Evolutionary conservation across 2,329 filamentous ascomycete species (phyloP), one percentile per base, ranked within the genome.

Genomic region (Fusarium multiceps): DNA sequence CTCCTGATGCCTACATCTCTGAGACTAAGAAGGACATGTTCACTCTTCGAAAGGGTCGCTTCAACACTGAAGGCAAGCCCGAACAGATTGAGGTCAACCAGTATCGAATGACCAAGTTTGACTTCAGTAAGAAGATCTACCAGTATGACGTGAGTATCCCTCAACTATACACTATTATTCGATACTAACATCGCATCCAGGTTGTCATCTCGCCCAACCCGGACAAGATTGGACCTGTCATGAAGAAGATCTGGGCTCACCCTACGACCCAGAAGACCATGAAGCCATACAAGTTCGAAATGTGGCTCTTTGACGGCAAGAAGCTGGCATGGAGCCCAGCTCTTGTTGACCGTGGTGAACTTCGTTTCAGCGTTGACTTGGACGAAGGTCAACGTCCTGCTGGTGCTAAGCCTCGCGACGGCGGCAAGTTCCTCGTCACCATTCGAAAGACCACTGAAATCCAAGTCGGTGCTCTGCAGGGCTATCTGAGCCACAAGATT

Each of bases 221-320:
- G 0, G 86, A 90, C 60, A 93, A 91, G 79, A 76, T 81, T 6
- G 84, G 86, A 7, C 86, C 87, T 6, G 82, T 96, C 7, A 86
- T 93, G 74, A 90, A 89, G 77, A 94, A 93, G 77, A 87, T 94
- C 28, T 98, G 93, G 93, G 81, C 88, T 2, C 91, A 90, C 1
- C 82, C 85, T 3, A 79, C 81, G 0, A 85, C 94, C 9, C 87
- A 92, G 77, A 66, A 79, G 0, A 80, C 81, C 4, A 80, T 94
- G 2, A 81, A 83, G 4, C 79, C 82, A 4, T 82, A 83, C 61
- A 82, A 80, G 7, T 78, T 78, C 20, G 75, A 74, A 7, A 75
- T 72, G 43, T 93, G 91, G 87, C 87, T 98, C 59, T 94, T 89
- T 73, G 94, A 98, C 81, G 93, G 93, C 28, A 90, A 91, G 75